A percentile compares a stretch with the other conserved stretches of the same genome.
Evolutionary conservation across 1,284 basidiomycete genomes (phyloP).

Genomic region (Moesziomyces globuligerus): DNA sequence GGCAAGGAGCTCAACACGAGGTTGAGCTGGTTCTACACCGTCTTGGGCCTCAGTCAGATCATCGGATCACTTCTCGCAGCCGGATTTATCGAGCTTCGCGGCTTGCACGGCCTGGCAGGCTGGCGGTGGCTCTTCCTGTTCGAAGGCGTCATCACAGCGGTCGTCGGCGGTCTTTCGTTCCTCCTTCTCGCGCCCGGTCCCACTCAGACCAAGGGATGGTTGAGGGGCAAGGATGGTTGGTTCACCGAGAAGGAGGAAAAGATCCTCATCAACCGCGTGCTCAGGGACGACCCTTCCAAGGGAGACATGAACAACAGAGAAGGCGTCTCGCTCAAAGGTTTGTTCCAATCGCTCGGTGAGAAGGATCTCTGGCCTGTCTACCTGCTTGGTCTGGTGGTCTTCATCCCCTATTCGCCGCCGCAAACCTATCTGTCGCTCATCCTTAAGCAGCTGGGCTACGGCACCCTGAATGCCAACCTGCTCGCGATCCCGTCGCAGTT

Average conservation of each 20-base stretch:
- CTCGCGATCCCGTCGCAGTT: slow-evolving; percentile 50
- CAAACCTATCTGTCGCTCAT: slow-evolving; percentile 37
- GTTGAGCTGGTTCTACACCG: slow-evolving; percentile 73
- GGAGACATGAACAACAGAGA: slow-evolving; percentile 80
- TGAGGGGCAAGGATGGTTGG: slow-evolving; percentile 71
- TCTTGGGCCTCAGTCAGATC: slow-evolving; percentile 36
- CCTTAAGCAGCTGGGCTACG: slow-evolving; percentile 49
- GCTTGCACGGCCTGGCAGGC: slow-evolving; percentile 37
- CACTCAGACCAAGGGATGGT: slow-evolving; percentile 31
- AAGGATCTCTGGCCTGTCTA: slow-evolving; percentile 79
- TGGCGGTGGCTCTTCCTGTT: slow-evolving; percentile 51
- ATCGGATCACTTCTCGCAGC: slow-evolving; percentile 44
- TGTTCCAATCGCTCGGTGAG: slow-evolving; percentile 71
- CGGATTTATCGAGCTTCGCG: slow-evolving; percentile 42
- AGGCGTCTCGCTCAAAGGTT: slow-evolving; percentile 63
- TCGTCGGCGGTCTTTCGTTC: slow-evolving; percentile 31
- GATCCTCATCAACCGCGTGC: slow-evolving; percentile 74
- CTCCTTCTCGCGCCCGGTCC: slow-evolving; percentile 37
- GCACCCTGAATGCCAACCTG: slow-evolving; percentile 47
- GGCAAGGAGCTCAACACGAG: slow-evolving; percentile 73
- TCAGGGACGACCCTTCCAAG: slow-evolving; percentile 78
- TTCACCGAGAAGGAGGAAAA: slow-evolving; percentile 72
- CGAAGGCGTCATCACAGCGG: slow-evolving; percentile 32
- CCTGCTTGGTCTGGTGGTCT: slow-evolving; percentile 69
- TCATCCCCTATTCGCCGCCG: slow-evolving; percentile 30